Percentiles rank a stretch among this genome's conserved stretches.
Evolutionary conservation across 169 alveolate species (phyloP).

Genomic region (Perkinsus marinus): DNA sequence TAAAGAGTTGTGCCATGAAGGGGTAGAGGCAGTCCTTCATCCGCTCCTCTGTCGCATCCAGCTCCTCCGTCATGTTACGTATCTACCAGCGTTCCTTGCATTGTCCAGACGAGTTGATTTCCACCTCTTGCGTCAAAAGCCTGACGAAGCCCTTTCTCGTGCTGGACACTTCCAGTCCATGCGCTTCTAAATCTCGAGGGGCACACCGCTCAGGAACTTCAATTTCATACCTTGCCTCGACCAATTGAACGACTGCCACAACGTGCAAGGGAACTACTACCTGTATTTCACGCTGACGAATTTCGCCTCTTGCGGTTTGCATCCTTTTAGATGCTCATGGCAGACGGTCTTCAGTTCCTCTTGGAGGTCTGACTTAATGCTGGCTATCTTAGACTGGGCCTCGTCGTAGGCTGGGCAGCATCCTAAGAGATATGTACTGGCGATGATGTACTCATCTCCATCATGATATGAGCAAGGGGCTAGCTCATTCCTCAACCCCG

Average conservation of each 20-base stretch:
- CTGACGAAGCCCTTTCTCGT: slow-evolving; percentile 77
- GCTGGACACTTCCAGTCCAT: slow-evolving; percentile 75
- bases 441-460: no score
- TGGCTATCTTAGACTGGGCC: background rate
- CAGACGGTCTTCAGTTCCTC: background rate
- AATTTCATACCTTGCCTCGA: slow-evolving; percentile 24
- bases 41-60: slow-evolving; percentile 71
- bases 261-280: no score
- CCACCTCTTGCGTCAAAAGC: slow-evolving; percentile 51
- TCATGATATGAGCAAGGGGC: no score
- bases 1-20: slow-evolving; percentile 51
- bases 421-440: background rate
- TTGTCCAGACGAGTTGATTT: slow-evolving; percentile 28
- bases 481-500: no score
- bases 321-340: background rate
- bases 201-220: slow-evolving; percentile 44
- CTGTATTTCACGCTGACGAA: slow-evolving; percentile 2
- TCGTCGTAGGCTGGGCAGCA: background rate
- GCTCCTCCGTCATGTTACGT: slow-evolving; percentile 33
- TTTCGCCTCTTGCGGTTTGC: background rate
- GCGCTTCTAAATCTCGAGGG: background rate
- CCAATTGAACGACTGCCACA: no score
- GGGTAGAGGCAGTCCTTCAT: slow-evolving; percentile 60
- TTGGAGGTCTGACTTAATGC: background rate
- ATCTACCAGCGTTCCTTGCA: slow-evolving; percentile 38